These are phyloP conservation scores for Solanum habrochaites DNA, from an alignment of 257 asterid species.

Conservation along the genomic window DNA sequence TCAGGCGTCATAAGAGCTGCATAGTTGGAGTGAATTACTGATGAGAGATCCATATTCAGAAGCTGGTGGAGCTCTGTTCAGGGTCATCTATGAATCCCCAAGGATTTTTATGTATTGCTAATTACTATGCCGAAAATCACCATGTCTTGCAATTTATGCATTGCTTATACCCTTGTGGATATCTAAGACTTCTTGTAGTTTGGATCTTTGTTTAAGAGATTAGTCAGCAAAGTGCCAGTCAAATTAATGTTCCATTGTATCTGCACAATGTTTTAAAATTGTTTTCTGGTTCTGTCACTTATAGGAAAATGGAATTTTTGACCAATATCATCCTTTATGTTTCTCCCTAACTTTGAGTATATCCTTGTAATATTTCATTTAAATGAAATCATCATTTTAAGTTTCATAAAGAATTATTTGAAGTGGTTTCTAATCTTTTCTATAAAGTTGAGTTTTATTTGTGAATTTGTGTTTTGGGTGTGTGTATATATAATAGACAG, in stretches of 20 bases:
- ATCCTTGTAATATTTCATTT: not conserved
- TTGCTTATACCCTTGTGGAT: not conserved
- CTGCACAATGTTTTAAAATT: not conserved
- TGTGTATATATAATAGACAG: too few species aligned
- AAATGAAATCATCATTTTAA: not conserved
- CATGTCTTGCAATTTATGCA: not conserved
- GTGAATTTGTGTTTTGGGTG: not conserved
- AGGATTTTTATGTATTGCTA: not conserved
- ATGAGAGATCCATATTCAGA: too few species aligned
- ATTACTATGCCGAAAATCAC: not conserved
- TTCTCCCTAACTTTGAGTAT: not conserved
- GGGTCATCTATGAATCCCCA: not conserved
- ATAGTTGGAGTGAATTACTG: too few species aligned
- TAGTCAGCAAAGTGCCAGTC: not conserved
- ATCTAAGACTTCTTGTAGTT: not conserved
- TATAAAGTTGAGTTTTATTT: not conserved
- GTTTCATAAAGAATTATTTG: not conserved
- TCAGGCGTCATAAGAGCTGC: not conserved
- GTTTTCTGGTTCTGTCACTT: not conserved
- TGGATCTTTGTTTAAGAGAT: not conserved
- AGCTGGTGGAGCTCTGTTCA: not conserved
- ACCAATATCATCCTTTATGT: not conserved
- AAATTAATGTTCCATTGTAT: not conserved
- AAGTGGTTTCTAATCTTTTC: too few species aligned
- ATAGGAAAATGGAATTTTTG: not conserved